phyloP scores from a whole-genome alignment of 73 alveolate species.

The Tetrahymena borealis region DNA sequence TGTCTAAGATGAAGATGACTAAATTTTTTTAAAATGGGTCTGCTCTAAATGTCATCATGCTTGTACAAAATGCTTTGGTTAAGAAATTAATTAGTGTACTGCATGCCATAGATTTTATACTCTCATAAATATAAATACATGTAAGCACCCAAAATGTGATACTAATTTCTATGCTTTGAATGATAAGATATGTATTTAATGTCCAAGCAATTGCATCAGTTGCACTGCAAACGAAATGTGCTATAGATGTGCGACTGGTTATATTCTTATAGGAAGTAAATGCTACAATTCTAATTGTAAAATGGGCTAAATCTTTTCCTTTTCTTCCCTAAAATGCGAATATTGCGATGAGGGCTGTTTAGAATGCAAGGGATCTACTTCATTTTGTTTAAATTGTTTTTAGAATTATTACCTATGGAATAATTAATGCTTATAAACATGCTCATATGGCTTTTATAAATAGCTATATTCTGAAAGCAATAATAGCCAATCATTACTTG shows the following conservation, averaged over 20 bases:
- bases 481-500: not conserved
- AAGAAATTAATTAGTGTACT: not conserved
- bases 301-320: not conserved
- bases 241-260: not conserved
- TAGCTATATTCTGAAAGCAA: not conserved
- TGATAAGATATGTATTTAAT: not conserved
- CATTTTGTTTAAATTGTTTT: not conserved
- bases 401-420: not conserved
- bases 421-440: not conserved
- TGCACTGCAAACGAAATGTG: not conserved
- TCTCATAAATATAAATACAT: not conserved
- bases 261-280: not conserved
- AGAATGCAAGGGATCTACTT: not conserved
- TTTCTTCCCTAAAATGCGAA: not conserved
- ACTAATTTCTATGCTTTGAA: not conserved
- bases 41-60: not conserved
- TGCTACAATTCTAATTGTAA: not conserved
- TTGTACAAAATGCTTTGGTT: not conserved
- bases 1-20: not conserved
- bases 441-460: not conserved
- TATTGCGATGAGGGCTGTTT: not conserved
- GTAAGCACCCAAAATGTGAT: not conserved
- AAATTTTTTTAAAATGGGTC: not conserved
- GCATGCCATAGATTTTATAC: not conserved
- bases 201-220: not conserved